These are phyloP conservation scores for Neurospora sublineolata DNA, from an alignment of 495 filamentous ascomycete species.

Conservation along the genomic window DNA sequence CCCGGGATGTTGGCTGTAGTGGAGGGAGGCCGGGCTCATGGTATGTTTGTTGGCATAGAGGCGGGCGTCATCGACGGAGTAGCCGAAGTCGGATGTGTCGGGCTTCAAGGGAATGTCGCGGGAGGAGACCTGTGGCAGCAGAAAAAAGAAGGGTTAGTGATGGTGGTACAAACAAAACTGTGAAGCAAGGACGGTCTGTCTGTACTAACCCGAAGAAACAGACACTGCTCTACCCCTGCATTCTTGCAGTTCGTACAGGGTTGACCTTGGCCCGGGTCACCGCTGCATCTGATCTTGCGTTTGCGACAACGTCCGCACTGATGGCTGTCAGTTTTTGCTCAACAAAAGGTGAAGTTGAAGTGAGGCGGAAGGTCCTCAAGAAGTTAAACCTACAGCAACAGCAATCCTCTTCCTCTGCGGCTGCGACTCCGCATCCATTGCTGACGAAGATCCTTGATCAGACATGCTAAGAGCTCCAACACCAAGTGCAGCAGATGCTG, in stretches of 20 bases:
- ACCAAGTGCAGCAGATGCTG: slow-evolving; percentile 15
- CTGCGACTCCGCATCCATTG: slow-evolving; percentile 25
- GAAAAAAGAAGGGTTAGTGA: slow-evolving; percentile 10
- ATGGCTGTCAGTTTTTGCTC: slow-evolving; percentile 1
- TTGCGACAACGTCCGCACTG: slow-evolving; percentile 88
- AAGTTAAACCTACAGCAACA: slow-evolving; percentile 50
- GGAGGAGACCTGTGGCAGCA: slow-evolving; percentile 33
- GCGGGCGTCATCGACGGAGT: slow-evolving; percentile 30
- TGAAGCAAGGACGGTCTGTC: slow-evolving; percentile 3
- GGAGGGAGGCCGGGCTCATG: not conserved
- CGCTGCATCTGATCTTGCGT: slow-evolving; percentile 93
- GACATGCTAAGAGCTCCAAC: slow-evolving; percentile 26
- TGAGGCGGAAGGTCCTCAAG: not conserved
- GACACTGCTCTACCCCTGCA: slow-evolving; percentile 58
- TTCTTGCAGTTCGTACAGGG: slow-evolving; percentile 77
- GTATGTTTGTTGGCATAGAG: slow-evolving; percentile 22
- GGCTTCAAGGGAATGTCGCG: slow-evolving; percentile 32
- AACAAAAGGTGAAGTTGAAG: not conserved
- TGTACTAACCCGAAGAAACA: slow-evolving; percentile 60
- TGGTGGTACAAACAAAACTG: not conserved
- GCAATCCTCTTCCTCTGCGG: slow-evolving; percentile 49
- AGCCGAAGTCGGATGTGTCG: slow-evolving; percentile 24
- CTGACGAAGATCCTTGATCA: slow-evolving; percentile 17
- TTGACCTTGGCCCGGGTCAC: slow-evolving; percentile 61
- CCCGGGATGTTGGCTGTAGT: not conserved